Base-by-base conservation (phyloP, 495 filamentous ascomycete species). In the Articulospora tetracladia region DNA sequence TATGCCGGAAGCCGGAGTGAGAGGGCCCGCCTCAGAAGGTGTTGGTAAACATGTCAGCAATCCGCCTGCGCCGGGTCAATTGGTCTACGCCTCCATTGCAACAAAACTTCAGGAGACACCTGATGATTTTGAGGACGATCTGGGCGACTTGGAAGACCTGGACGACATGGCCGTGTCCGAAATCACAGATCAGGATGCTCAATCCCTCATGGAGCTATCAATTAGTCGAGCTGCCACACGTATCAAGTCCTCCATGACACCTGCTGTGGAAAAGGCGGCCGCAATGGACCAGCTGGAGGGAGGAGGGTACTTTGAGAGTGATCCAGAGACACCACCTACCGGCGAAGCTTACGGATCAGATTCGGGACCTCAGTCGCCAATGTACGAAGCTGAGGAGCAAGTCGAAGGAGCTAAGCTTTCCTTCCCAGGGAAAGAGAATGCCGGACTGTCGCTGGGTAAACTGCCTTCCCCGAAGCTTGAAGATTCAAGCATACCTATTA, bases 181-280 rank as follows among this genome's bases (percentile, higher is more conserved):
- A 60, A 52, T 62, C 30, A 28, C 56, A 26, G 56, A 56, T 47
- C 82, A 86, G 62, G 83, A 85, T 59, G 84, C 74, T 17, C 78
- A 82, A 54, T 82, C 83, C 2, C 74, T 93, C 57, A 80, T 96
- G 59, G 90, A 90, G 23, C 82, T 92, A 53, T 88, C 90, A 61
- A 88, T 96, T 57, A 83, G 89, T 64, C 81, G 79, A 17, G 74
- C 78, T 17, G 92, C 93, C 41, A 89, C 84, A 51, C 80, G 86
- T 44, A 77, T 96, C 59, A 86, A 85, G 28, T 83, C 86, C 20
- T 82, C 88, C 15, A 78, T 77, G 47, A 93, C 88, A 0, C 86
- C 91, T 1, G 84, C 86, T 11, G 83, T 85, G 36, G 91, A 95
- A 68, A 93, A 90, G 74, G 83, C 74, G 30, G 83, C 85, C 0